phyloP scores from a whole-genome alignment of 306 rosid genomes.

The Albizia julibrissin region DNA sequence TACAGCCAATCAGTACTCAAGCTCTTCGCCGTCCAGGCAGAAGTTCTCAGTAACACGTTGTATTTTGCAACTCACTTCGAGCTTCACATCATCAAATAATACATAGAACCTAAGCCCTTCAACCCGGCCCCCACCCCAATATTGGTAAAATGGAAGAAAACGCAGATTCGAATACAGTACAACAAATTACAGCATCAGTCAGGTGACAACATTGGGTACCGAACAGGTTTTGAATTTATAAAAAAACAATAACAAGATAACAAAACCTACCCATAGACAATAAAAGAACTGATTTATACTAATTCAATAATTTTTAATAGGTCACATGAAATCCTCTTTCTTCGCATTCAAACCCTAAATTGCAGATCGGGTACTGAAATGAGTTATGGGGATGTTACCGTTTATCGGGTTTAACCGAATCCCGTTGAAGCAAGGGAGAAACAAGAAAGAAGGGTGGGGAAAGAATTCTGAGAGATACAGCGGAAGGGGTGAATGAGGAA shows the following conservation, averaged over 20 bases:
- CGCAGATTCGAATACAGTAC: neutral
- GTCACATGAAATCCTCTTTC: neutral
- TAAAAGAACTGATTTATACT: neutral
- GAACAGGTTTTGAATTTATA: neutral
- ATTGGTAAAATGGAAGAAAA: neutral
- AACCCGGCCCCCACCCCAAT: neutral
- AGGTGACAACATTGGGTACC: neutral
- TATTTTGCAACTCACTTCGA: conserved; percentile 11
- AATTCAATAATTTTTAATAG: conserved; percentile 11
- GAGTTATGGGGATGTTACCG: conserved; percentile 30
- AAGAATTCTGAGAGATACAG: conserved; percentile 25
- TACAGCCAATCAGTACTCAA: conserved; percentile 18
- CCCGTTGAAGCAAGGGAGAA: conserved; percentile 14
- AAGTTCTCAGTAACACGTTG: conserved; percentile 1
- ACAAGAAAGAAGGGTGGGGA: conserved; percentile 25
- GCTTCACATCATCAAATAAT: neutral
- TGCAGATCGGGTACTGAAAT: conserved; percentile 41
- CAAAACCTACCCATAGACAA: neutral
- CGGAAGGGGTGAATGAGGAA: neutral
- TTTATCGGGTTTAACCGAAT: conserved; percentile 40
- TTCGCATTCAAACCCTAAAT: conserved; percentile 44
- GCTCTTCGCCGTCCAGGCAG: conserved; percentile 7
- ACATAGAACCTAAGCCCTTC: neutral
- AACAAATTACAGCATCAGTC: conserved; percentile 13
- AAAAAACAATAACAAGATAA: conserved; percentile 23